phyloP scores from a whole-genome alignment of 1,284 basidiomycete genomes.

The Cryptococcus depauperatus region DNA sequence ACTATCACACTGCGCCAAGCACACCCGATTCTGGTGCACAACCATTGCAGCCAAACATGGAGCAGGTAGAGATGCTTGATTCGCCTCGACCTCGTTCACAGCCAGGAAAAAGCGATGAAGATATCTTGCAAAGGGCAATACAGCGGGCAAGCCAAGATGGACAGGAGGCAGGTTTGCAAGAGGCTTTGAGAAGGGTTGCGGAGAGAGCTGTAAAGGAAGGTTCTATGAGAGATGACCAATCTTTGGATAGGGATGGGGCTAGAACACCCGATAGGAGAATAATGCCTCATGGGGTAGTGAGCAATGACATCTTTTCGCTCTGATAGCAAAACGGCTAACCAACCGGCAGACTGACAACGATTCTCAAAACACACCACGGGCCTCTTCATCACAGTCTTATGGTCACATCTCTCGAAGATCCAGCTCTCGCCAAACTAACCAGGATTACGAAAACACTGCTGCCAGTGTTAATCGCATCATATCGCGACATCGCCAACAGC shows the following conservation, averaged over 20 bases:
- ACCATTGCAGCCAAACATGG: conserved; percentile 1
- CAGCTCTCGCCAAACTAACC: conserved; percentile 9
- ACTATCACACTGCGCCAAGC: conserved; percentile 32
- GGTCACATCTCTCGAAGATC: conserved; percentile 8
- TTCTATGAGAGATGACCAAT: conserved; percentile 51
- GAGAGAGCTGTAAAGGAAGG: conserved; percentile 49
- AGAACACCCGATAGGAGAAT: background rate
- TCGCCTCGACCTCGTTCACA: background rate
- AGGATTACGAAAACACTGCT: conserved; percentile 18
- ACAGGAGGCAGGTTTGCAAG: conserved; percentile 52
- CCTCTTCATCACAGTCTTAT: background rate
- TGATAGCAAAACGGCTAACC: no score
- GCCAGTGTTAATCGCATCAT: conserved; percentile 28
- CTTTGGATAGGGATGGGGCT: conserved; percentile 5
- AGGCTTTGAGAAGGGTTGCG: conserved; percentile 69
- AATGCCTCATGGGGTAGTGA: background rate
- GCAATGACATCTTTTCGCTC: no score
- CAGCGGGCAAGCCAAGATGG: conserved; percentile 15
- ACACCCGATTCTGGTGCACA: conserved; percentile 29
- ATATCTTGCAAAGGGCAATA: conserved; percentile 57
- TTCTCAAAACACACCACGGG: background rate
- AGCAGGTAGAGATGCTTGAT: background rate
- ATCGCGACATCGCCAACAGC: conserved; percentile 39
- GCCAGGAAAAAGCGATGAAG: conserved; percentile 32
- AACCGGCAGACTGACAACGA: no score